These are phyloP conservation scores for Tolypocladium tundrense DNA, from an alignment of 2,329 filamentous ascomycete genomes.

Conservation along the genomic window DNA sequence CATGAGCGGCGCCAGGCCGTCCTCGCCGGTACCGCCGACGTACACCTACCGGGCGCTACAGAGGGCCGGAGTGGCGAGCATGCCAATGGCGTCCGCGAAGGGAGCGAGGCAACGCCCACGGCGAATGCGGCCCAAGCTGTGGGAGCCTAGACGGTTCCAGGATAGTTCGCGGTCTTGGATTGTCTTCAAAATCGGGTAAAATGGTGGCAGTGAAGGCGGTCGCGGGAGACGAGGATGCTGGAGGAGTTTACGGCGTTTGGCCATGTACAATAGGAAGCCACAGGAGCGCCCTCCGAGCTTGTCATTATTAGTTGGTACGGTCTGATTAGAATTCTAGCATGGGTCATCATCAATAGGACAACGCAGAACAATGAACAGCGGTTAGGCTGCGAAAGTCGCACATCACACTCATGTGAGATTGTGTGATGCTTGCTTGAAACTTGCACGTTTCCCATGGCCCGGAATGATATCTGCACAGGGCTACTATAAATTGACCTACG, in stretches of 20 bases:
- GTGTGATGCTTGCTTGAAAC: too few relatives aligned
- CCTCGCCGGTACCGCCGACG: slow-evolving; percentile 35
- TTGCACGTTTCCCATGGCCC: too few relatives aligned
- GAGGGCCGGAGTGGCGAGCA: slow-evolving; percentile 17
- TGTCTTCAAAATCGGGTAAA: neutral
- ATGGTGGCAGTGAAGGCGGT: neutral
- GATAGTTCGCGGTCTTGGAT: too few relatives aligned
- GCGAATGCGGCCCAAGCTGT: slow-evolving; percentile 3
- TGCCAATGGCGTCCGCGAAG: slow-evolving; percentile 10
- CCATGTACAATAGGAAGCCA: neutral
- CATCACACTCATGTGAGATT: too few relatives aligned
- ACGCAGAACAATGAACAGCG: too few relatives aligned
- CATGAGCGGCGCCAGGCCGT: slow-evolving; percentile 47
- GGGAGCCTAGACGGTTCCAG: neutral
- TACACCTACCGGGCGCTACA: slow-evolving; percentile 26
- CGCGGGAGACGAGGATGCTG: neutral
- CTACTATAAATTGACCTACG: neutral
- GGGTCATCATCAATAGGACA: neutral
- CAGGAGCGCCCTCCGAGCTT: neutral
- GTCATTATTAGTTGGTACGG: neutral
- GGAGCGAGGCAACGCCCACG: slow-evolving; percentile 1
- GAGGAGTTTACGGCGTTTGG: neutral
- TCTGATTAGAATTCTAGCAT: neutral
- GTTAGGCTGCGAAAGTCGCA: neutral
- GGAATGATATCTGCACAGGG: too few relatives aligned